Conservation (phyloP, 2,329 filamentous ascomycete species). For the Alternaria sp. region DNA sequence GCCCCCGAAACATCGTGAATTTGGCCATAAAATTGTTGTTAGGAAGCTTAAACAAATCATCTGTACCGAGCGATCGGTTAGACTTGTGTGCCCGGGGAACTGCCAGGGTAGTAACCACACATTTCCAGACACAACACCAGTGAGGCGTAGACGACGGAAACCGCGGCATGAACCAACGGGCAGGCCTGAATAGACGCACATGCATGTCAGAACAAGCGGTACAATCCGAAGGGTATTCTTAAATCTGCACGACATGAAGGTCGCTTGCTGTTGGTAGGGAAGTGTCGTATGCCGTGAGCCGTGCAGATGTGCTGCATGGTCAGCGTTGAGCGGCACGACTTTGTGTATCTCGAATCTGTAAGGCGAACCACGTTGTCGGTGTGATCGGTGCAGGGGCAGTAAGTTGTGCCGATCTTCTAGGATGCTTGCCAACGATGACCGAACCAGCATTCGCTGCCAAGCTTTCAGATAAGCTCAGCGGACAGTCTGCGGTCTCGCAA, state of each 20-base stretch:
- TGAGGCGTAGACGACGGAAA: slow-evolving; percentile 3
- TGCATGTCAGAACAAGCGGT: not conserved
- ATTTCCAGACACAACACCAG: slow-evolving; percentile 2
- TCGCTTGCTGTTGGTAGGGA: not conserved
- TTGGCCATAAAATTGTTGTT: not conserved
- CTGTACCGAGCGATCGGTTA: not conserved
- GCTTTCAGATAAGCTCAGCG: slow-evolving; percentile 14
- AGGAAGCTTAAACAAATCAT: slow-evolving; percentile 2
- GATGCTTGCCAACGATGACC: not conserved
- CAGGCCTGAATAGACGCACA: not conserved
- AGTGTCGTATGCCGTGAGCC: slow-evolving; percentile 11
- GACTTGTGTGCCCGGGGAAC: not conserved
- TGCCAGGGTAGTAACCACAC: not conserved
- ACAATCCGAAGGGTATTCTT: not conserved
- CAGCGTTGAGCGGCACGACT: not conserved
- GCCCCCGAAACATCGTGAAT: slow-evolving; percentile 7
- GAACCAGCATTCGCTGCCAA: slow-evolving; percentile 16
- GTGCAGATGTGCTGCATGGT: slow-evolving; percentile 5
- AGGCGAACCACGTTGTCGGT: not conserved
- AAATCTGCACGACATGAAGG: not conserved
- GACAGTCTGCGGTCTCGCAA: slow-evolving; percentile 3
- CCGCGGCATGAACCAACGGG: not conserved
- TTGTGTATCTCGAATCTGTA: not conserved
- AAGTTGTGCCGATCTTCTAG: slow-evolving; percentile 3
- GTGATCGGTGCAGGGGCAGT: not conserved